Percentiles rank a stretch among this genome's conserved stretches.
phyloP scores from a whole-genome alignment of 768 basidiomycete genomes.

The Lepiota venenata region DNA sequence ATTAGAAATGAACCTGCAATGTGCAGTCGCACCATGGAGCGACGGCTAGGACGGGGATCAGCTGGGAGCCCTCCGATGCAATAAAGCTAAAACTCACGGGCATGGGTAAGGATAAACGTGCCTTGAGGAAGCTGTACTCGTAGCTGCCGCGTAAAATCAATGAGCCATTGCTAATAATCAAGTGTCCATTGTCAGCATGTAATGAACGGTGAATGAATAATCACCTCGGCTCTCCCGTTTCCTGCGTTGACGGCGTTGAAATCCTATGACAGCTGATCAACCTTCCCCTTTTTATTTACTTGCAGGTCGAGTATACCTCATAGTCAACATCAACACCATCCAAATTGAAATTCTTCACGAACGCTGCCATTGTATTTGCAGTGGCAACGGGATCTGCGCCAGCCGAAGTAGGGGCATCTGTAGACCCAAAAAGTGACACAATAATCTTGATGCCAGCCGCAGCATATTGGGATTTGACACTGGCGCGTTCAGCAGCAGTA shows the following conservation, averaged over 20 bases:
- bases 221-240: conserved; percentile 48
- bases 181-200: not conserved
- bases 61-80: not conserved
- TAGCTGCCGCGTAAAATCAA: conserved; percentile 48
- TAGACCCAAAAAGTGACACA: conserved; percentile 62
- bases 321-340: conserved; percentile 79
- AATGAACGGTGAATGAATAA: not conserved
- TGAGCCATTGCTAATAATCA: conserved; percentile 41
- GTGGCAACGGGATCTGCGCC: conserved; percentile 57
- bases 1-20: not conserved
- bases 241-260: conserved; percentile 56
- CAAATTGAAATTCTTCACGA: conserved; percentile 54
- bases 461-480: conserved; percentile 49
- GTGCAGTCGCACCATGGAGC: conserved; percentile 37
- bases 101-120: conserved; percentile 51
- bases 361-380: conserved; percentile 63
- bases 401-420: conserved; percentile 51
- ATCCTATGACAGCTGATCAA: conserved; percentile 36
- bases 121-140: conserved; percentile 45
- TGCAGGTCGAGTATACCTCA: conserved; percentile 20
- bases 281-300: not conserved
- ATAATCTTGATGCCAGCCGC: conserved; percentile 55
- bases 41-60: conserved; percentile 30
- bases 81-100: conserved; percentile 35
- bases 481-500: conserved; percentile 39